phyloP scores from a whole-genome alignment of 345 rosid genomes.

The Bruguiera gymnorhiza region DNA sequence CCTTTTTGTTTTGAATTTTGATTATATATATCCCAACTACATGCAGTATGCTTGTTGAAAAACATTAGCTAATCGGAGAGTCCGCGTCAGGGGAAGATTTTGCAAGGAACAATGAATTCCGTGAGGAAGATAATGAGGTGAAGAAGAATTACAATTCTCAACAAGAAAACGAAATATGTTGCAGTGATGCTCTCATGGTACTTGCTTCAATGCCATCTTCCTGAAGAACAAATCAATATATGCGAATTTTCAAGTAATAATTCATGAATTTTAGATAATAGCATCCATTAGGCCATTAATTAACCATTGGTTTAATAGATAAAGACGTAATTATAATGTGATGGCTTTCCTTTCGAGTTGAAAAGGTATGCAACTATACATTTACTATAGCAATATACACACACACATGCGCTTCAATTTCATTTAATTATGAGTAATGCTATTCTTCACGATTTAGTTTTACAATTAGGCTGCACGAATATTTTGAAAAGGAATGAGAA shows the following conservation, averaged over 20 bases:
- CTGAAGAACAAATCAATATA: neutral
- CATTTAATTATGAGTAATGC: too few species aligned
- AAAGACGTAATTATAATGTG: too few species aligned
- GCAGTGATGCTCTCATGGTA: constrained; percentile 40
- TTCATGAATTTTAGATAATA: neutral
- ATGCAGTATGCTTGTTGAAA: constrained; percentile 85
- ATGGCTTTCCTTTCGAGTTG: too few species aligned
- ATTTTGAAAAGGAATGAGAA: too few species aligned
- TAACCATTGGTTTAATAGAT: too few species aligned
- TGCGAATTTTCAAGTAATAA: neutral
- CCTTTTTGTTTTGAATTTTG: too few species aligned
- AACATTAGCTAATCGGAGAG: constrained; percentile 85
- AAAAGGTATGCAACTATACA: too few species aligned
- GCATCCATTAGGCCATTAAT: too few species aligned
- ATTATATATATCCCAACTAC: neutral
- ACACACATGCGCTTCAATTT: too few species aligned
- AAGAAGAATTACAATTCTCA: constrained; percentile 37
- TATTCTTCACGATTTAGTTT: too few species aligned
- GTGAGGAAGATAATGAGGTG: constrained; percentile 48
- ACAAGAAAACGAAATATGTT: constrained; percentile 38
- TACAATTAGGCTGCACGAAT: too few species aligned
- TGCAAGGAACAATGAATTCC: constrained; percentile 61
- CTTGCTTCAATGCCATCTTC: neutral
- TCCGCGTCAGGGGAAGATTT: constrained; percentile 89
- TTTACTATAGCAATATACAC: too few species aligned